Base-by-base conservation (phyloP, 129 eudicot genomes). In the Heracleum sosnowskyi region DNA sequence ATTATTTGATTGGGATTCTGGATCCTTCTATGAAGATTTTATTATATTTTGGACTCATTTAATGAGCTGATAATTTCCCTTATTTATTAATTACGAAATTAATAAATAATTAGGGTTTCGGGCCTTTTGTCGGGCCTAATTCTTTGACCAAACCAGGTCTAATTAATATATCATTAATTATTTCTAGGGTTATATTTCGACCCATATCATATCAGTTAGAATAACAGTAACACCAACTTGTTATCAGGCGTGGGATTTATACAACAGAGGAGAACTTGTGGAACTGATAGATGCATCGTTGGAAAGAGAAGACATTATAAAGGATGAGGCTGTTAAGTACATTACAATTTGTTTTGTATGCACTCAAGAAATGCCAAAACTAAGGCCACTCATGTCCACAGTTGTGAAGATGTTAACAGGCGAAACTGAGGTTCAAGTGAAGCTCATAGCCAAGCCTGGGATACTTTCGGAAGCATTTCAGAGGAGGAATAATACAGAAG, bases 361-460 rank as follows among this genome's bases (percentile, higher is more conserved):
- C 88, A 80, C 88, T 71, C 91, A 87, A 85, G 83, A 80, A n/a
- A 31, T 73, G 72, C 91, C 88, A 1, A 85, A 77, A 69, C 68
- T 33, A 18, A 78, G 91, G 26, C 91, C 91, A 77, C 12, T 77
- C 20, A 87, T 87, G 91, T 73, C 91, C 15, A 63, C 45, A 8
- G 88, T 85, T 69, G 86, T 77, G 68, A 74, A 78, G 69, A 77
- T 87, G 88, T 85, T 87, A 18, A 78, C 82, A 17, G 88, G 88
- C 8, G 86, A 85, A 81, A 60, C 34, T 8, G 86, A 82, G 17
- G 77, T 87, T 26, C 76, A 75, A 75, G 85, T 77, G 7, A 49
- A 2, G 69, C 57, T 45, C 62, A 29, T 87, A 51, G 69, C 80
- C 0, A 63, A 75, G 44, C 91, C 91, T 1, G 85, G 85, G 41